Evolutionary conservation across 129 eudicot species (phyloP).

Genomic region (Logfia minima): DNA sequence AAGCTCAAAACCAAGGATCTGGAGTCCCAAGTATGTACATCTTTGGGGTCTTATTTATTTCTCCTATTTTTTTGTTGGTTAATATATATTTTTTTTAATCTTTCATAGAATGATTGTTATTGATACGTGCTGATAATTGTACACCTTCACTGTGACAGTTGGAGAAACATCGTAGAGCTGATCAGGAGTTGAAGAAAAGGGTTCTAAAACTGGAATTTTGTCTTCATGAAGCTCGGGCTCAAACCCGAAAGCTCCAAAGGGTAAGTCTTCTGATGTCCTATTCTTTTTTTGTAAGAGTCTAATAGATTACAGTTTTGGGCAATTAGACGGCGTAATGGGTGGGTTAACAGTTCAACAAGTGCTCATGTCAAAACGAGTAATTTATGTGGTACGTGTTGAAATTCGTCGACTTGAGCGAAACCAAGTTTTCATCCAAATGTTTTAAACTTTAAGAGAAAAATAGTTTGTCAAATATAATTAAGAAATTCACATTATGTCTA

Average conservation of each 20-base stretch:
- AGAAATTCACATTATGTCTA: no score
- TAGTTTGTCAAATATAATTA: neutral
- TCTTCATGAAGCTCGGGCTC: conserved; percentile 97
- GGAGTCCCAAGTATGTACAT: conserved; percentile 70
- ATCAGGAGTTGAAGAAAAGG: conserved; percentile 87
- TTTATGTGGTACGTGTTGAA: neutral
- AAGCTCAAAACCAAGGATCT: conserved; percentile 77
- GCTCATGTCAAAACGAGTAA: neutral
- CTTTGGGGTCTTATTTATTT: neutral
- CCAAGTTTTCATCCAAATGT: neutral
- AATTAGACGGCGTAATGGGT: neutral
- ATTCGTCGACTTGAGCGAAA: neutral
- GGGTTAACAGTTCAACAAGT: neutral
- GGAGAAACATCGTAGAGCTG: conserved; percentile 90
- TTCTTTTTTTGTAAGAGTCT: neutral
- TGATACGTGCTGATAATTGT: conserved; percentile 2
- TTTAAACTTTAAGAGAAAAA: neutral
- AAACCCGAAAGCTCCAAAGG: conserved; percentile 93
- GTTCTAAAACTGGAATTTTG: conserved; percentile 91
- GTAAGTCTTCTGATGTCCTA: conserved; percentile 35
- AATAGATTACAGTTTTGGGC: neutral
- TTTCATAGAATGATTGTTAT: neutral
- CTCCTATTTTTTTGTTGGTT: neutral
- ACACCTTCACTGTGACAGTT: conserved; percentile 44
- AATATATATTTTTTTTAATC: neutral